Conservation (phyloP, 2,329 filamentous ascomycete genomes). For the Alternaria sp. region DNA sequence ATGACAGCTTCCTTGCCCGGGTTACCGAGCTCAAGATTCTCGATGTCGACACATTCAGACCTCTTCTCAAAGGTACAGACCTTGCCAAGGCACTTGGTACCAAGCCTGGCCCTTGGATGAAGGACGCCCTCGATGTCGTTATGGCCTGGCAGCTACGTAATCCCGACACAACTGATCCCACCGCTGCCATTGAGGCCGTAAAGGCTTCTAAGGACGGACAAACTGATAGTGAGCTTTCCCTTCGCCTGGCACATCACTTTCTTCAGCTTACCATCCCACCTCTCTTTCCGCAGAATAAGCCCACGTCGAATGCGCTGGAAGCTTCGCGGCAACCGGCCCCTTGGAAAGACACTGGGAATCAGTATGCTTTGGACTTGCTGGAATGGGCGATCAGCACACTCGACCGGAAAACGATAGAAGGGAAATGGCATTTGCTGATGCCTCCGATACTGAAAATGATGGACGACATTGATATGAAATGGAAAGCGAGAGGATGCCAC, state of each 20-base stretch:
- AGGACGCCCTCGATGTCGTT: constrained; percentile 76
- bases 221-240: constrained; percentile 58
- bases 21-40: constrained; percentile 59
- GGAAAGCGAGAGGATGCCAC: constrained; percentile 64
- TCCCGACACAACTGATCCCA: constrained; percentile 67
- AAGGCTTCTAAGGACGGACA: constrained; percentile 51
- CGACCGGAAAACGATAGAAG: constrained; percentile 58
- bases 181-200: constrained; percentile 55
- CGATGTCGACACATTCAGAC: constrained; percentile 57
- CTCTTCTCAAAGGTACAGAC: constrained; percentile 73
- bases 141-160: constrained; percentile 90
- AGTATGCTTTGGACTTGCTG: constrained; percentile 63
- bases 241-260: constrained; percentile 59
- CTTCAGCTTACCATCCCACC: constrained; percentile 70
- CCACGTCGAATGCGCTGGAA: constrained; percentile 54
- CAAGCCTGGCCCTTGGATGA: constrained; percentile 84
- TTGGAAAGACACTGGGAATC: constrained; percentile 64
- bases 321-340: constrained; percentile 61
- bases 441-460: constrained; percentile 73
- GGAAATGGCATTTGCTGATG: constrained; percentile 71
- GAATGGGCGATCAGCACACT: constrained; percentile 64
- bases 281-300: constrained; percentile 60
- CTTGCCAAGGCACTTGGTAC: constrained; percentile 71
- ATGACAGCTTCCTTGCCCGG: constrained; percentile 61
- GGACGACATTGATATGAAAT: constrained; percentile 64